Evolutionary conservation across 2,329 filamentous ascomycete species (phyloP).

Genomic region (Cladorrhinum sp.): DNA sequence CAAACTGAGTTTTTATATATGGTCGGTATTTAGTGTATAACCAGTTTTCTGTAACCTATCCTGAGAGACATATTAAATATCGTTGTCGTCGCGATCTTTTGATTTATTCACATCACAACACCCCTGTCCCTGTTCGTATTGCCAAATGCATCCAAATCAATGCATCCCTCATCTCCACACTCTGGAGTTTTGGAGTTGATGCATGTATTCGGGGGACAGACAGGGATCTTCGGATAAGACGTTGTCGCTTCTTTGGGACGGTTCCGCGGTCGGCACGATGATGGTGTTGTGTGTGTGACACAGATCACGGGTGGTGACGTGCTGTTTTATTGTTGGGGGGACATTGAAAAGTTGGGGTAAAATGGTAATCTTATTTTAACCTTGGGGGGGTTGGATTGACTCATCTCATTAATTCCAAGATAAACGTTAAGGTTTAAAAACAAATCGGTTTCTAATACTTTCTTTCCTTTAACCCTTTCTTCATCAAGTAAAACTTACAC

Average conservation of each 20-base stretch:
- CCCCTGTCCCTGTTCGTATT: background rate
- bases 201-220: background rate
- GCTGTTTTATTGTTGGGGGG: no score
- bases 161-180: background rate
- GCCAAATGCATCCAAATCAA: background rate
- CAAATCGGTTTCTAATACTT: no score
- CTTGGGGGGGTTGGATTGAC: background rate
- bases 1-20: background rate
- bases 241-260: no score
- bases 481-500: no score
- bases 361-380: background rate
- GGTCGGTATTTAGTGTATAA: background rate
- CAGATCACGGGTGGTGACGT: no score
- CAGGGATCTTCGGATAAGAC: background rate
- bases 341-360: no score
- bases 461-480: background rate
- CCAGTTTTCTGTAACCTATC: no score
- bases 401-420: background rate
- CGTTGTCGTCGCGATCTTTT: no score
- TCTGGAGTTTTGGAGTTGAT: background rate
- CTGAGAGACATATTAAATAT: no score
- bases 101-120: background rate
- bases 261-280: no score
- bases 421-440: no score
- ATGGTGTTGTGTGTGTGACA: background rate